Conservation (phyloP, 2,329 filamentous ascomycete genomes). For the Aspergillus chevalieri region DNA sequence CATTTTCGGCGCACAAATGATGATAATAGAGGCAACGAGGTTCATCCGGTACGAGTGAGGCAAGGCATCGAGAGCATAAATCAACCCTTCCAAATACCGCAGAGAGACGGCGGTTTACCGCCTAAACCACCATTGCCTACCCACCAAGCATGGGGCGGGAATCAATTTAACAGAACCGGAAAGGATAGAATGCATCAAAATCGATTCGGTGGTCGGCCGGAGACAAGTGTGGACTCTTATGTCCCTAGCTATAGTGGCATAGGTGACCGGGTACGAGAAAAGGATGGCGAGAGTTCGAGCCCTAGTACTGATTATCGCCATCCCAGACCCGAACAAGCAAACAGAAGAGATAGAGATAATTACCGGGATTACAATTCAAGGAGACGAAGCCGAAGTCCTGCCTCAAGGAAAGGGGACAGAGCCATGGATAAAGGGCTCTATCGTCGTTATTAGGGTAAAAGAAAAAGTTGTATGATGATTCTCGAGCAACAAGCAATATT, state of each 20-base stretch:
- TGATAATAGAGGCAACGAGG: slow-evolving; percentile 17
- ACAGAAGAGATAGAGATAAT: slow-evolving; percentile 22
- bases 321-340: slow-evolving; percentile 10
- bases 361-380: slow-evolving; percentile 21
- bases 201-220: slow-evolving; percentile 17
- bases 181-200: slow-evolving; percentile 24
- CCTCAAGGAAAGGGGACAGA: slow-evolving; percentile 19
- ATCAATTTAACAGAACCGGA: slow-evolving; percentile 19
- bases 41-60: slow-evolving; percentile 11
- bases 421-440: slow-evolving; percentile 10
- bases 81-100: slow-evolving; percentile 20
- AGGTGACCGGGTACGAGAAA: slow-evolving; percentile 20
- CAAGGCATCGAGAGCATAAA: slow-evolving; percentile 16
- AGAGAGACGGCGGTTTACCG: slow-evolving; percentile 30
- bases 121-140: slow-evolving; percentile 31
- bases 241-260: slow-evolving; percentile 28
- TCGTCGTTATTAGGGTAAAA: neutral
- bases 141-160: slow-evolving; percentile 24
- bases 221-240: slow-evolving; percentile 31
- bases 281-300: slow-evolving; percentile 14
- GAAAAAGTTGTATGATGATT: neutral
- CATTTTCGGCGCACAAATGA: slow-evolving; percentile 21
- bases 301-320: slow-evolving; percentile 19
- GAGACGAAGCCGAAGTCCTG: slow-evolving; percentile 32
- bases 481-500: neutral